phyloP scores from a whole-genome alignment of 192 early-diverging fungal genomes.

The Entrophospora sp. region DNA sequence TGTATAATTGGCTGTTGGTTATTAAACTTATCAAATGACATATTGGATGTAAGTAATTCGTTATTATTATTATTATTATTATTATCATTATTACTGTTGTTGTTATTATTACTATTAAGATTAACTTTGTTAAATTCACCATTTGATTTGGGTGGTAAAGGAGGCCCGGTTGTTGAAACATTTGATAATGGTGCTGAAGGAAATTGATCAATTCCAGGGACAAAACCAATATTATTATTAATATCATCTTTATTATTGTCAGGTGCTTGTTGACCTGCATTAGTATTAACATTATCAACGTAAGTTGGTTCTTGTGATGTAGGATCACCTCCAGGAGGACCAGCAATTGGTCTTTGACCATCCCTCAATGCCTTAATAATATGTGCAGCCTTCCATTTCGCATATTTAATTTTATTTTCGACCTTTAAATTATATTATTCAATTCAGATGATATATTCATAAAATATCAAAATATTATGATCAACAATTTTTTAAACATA shows the following conservation, averaged over 20 bases:
- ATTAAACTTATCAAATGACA: too few species aligned
- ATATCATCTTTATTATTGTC: not conserved
- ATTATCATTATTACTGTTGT: too few species aligned
- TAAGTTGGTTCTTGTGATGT: not conserved
- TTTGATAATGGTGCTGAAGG: slow-evolving; percentile 10
- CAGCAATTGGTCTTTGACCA: slow-evolving; percentile 60
- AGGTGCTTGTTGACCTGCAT: not conserved
- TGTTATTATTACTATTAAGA: too few species aligned
- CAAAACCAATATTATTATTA: not conserved
- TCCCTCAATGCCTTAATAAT: slow-evolving; percentile 87
- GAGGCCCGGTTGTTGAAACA: not conserved
- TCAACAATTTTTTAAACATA: not conserved
- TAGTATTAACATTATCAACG: not conserved
- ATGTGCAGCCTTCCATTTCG: slow-evolving; percentile 92
- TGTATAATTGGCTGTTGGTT: too few species aligned
- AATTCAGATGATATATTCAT: not conserved
- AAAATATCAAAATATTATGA: not conserved
- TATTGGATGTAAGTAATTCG: too few species aligned
- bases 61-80: too few species aligned
- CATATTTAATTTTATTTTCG: slow-evolving; percentile 86
- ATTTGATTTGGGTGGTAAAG: not conserved
- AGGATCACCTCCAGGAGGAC: slow-evolving; percentile 38
- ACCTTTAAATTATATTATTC: slow-evolving; percentile 29
- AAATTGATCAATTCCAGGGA: slow-evolving; percentile 28
- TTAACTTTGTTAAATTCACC: too few species aligned